Percentiles rank a stretch among this genome's conserved stretches.
phyloP scores from a whole-genome alignment of 2,329 filamentous ascomycete species.

The Septoria petroselini region DNA sequence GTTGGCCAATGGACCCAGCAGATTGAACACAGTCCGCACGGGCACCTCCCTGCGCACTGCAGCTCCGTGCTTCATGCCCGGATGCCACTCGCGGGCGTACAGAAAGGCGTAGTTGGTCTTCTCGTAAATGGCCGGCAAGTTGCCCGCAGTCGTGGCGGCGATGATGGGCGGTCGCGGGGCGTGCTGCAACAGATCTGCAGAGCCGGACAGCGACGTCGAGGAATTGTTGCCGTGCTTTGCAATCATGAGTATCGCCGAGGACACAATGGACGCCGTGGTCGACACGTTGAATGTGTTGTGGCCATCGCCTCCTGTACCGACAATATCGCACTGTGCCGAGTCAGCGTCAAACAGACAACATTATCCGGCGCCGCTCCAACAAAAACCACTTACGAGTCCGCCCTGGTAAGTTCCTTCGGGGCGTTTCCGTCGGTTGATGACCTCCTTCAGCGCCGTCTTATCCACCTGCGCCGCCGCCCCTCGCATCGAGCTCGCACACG shows the following conservation, averaged over 20 bases:
- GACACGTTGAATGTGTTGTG: slow-evolving; percentile 99
- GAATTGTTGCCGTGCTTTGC: slow-evolving; percentile 96
- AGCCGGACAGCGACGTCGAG: slow-evolving; percentile 91
- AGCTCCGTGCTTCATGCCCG: slow-evolving; percentile 86
- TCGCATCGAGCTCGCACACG: slow-evolving; percentile 81
- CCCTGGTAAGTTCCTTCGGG: slow-evolving; percentile 74
- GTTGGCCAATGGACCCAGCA: slow-evolving; percentile 88
- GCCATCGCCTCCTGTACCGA: slow-evolving; percentile 92
- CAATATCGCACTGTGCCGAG: slow-evolving; percentile 73
- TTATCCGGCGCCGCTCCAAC: neutral
- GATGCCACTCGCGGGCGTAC: slow-evolving; percentile 94
- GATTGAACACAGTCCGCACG: slow-evolving; percentile 96
- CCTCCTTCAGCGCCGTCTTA: slow-evolving; percentile 56
- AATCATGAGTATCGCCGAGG: slow-evolving; percentile 77
- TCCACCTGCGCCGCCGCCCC: slow-evolving; percentile 73
- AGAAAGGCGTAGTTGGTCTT: slow-evolving; percentile 90
- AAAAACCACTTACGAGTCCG: slow-evolving; percentile 64
- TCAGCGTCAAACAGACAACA: neutral
- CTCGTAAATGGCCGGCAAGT: slow-evolving; percentile 69
- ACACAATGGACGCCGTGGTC: slow-evolving; percentile 89
- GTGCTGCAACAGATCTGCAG: slow-evolving; percentile 81
- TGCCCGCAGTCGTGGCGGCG: slow-evolving; percentile 67
- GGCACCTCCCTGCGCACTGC: slow-evolving; percentile 82
- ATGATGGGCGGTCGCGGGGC: slow-evolving; percentile 73
- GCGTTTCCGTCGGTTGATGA: slow-evolving; percentile 59